These are phyloP conservation scores for Aspergillus eucalypticola DNA, from an alignment of 2,329 filamentous ascomycete species.

Conservation along the genomic window DNA sequence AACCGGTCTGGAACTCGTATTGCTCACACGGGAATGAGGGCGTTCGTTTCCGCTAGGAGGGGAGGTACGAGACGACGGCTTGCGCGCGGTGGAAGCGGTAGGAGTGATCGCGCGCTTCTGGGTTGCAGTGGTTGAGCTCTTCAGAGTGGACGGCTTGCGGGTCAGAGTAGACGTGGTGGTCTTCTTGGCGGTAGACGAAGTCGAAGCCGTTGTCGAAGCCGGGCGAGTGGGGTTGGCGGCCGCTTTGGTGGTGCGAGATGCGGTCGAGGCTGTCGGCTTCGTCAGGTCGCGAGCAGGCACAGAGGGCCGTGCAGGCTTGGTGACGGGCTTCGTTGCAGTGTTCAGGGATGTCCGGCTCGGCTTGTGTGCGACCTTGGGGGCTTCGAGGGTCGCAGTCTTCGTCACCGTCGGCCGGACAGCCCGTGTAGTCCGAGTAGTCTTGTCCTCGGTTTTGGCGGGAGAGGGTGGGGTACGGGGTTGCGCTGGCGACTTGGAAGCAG, in stretches of 20 bases:
- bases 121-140: slow-evolving; percentile 24
- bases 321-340: slow-evolving; percentile 28
- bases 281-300: slow-evolving; percentile 31
- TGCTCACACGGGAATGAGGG: slow-evolving; percentile 45
- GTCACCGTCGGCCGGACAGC: slow-evolving; percentile 29
- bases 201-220: slow-evolving; percentile 43
- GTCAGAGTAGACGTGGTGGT: slow-evolving; percentile 27
- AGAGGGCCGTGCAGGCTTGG: slow-evolving; percentile 30
- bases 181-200: slow-evolving; percentile 41
- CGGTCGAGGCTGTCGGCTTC: slow-evolving; percentile 26
- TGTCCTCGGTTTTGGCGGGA: slow-evolving; percentile 22
- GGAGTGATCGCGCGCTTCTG: slow-evolving; percentile 27
- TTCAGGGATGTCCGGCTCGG: slow-evolving; percentile 35
- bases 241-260: slow-evolving; percentile 33
- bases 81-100: slow-evolving; percentile 29
- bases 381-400: slow-evolving; percentile 33
- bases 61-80: slow-evolving; percentile 36
- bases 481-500: slow-evolving; percentile 23
- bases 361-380: slow-evolving; percentile 33
- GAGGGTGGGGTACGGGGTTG: slow-evolving; percentile 24
- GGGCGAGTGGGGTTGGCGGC: slow-evolving; percentile 44
- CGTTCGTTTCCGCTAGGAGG: slow-evolving; percentile 34
- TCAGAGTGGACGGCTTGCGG: slow-evolving; percentile 41
- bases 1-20: slow-evolving; percentile 37
- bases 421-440: slow-evolving; percentile 20